Evolutionary conservation across 345 rosid genomes (phyloP).

Genomic region (Kernera saxatilis): DNA sequence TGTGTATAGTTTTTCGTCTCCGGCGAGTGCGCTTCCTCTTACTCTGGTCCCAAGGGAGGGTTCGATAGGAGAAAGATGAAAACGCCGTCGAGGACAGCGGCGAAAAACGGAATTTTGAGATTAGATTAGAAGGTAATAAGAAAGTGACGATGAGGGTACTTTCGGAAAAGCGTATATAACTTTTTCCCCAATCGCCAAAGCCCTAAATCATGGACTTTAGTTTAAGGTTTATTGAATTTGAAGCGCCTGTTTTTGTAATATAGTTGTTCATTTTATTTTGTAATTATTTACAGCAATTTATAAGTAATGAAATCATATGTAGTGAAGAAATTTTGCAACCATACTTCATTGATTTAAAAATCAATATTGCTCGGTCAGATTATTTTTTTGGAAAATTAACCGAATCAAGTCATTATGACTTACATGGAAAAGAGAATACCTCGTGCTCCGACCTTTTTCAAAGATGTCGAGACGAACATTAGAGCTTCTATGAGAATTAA

Average conservation of each 20-base stretch:
- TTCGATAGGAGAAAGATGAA: background rate
- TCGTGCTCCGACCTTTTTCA: too few species aligned
- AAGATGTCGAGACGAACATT: too few species aligned
- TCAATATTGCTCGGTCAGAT: too few species aligned
- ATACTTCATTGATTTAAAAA: too few species aligned
- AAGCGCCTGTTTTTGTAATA: background rate
- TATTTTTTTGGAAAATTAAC: too few species aligned
- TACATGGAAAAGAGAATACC: too few species aligned
- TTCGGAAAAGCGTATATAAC: background rate
- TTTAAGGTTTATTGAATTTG: background rate
- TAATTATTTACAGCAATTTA: too few species aligned
- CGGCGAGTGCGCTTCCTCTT: background rate
- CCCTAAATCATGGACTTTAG: background rate
- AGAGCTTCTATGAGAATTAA: too few species aligned
- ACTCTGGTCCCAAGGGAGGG: background rate
- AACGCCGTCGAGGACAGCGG: constrained; percentile 9
- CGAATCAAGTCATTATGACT: too few species aligned
- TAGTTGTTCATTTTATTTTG: background rate
- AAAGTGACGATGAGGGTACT: background rate
- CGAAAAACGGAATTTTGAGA: background rate
- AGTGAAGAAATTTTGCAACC: too few species aligned
- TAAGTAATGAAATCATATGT: too few species aligned
- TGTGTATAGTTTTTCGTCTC: background rate
- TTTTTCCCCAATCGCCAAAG: background rate
- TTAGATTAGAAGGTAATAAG: background rate